phyloP scores from a whole-genome alignment of 148 eudicot genomes.

The Polygonum aviculare region DNA sequence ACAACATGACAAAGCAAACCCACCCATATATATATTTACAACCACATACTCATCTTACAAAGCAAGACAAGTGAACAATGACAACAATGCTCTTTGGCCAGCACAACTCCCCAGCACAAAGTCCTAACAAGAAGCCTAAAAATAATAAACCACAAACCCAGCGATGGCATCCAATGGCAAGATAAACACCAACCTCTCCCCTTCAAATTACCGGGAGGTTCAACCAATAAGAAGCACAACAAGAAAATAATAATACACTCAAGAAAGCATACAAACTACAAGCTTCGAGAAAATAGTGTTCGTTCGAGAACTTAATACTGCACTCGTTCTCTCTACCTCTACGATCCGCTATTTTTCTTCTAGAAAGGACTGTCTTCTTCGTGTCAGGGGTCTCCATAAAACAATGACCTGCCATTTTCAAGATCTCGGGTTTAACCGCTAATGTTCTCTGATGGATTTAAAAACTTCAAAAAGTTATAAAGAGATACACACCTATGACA shows the following conservation, averaged over 20 bases:
- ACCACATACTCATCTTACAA: too few species aligned
- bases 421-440: background rate
- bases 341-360: background rate
- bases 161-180: background rate
- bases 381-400: conserved; percentile 4
- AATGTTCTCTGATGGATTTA: background rate
- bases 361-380: background rate
- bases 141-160: background rate
- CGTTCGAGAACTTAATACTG: background rate
- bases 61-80: background rate
- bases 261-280: conserved; percentile 5
- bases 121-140: background rate
- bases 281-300: conserved; percentile 2
- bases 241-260: background rate
- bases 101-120: background rate
- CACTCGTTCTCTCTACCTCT: background rate
- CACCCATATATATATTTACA: background rate
- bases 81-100: background rate
- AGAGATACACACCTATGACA: conserved; percentile 3
- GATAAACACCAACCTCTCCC: background rate
- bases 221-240: background rate
- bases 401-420: conserved; percentile 3
- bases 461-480: background rate
- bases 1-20: background rate
- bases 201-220: background rate